Evolutionary conservation across 768 basidiomycete genomes (phyloP).

Genomic region (Lentinula aciculospora): DNA sequence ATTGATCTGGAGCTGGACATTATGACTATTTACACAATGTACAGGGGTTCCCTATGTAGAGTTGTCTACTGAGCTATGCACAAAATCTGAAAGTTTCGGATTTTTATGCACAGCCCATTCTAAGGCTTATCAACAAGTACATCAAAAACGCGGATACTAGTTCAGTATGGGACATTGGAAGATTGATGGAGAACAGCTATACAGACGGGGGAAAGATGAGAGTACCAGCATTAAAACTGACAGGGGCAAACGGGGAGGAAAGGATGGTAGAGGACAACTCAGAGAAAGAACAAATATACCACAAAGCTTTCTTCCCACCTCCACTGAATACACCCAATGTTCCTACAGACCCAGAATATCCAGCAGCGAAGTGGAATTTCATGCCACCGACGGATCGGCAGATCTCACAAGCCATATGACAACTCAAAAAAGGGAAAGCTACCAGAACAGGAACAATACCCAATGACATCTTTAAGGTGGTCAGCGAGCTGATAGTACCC

Average conservation of each 20-base stretch:
- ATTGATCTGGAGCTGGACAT: too few relatives aligned
- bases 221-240: background rate
- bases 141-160: background rate
- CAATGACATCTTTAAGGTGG: constrained; percentile 16
- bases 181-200: background rate
- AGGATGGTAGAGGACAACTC: background rate
- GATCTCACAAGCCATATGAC: background rate
- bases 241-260: too few relatives aligned
- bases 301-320: background rate
- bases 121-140: too few relatives aligned
- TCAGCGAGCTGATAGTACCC: constrained; percentile 16
- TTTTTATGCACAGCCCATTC: too few relatives aligned
- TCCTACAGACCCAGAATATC: background rate
- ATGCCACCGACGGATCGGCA: background rate
- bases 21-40: too few relatives aligned
- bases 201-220: background rate
- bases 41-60: too few relatives aligned
- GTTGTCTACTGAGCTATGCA: too few relatives aligned
- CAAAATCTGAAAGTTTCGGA: too few relatives aligned
- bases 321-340: background rate
- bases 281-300: background rate
- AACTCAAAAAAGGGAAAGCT: background rate
- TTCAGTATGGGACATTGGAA: background rate
- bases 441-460: background rate
- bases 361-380: background rate